Percentiles rank a stretch among this genome's conserved stretches.
Conservation (phyloP, 2,329 filamentous ascomycete species). For the Chaetomiaceae sp. region DNA sequence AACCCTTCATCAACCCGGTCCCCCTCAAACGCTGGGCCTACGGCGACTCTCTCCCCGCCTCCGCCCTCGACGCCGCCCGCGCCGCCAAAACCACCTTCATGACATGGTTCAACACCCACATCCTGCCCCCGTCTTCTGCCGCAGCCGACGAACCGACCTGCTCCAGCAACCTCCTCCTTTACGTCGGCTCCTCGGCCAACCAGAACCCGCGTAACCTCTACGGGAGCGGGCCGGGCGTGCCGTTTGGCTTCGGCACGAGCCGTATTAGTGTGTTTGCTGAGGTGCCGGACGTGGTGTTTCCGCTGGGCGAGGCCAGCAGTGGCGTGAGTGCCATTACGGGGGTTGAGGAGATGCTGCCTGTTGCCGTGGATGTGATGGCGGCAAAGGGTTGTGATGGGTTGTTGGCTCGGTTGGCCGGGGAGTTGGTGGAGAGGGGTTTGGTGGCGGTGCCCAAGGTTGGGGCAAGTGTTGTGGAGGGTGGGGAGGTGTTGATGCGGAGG, state of each 20-base stretch:
- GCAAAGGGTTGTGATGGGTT: conserved; percentile 58
- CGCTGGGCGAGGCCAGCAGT: conserved; percentile 34
- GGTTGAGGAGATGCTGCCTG: conserved; percentile 48
- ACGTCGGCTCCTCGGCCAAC: conserved; percentile 33
- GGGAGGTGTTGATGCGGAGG: conserved; percentile 15
- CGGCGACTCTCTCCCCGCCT: conserved; percentile 29
- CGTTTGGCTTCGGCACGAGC: conserved; percentile 41
- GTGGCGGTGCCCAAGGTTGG: conserved; percentile 42
- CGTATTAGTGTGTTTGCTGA: conserved; percentile 34
- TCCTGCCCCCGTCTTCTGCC: conserved; percentile 33
- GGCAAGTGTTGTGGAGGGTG: conserved; percentile 14
- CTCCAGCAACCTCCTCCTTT: conserved; percentile 45
- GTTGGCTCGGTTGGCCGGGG: conserved; percentile 48
- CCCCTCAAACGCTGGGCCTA: conserved; percentile 35
- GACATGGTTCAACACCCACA: conserved; percentile 41
- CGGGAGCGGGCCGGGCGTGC: conserved; percentile 38
- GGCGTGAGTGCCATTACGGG: conserved; percentile 36
- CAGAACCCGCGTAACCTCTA: conserved; percentile 33
- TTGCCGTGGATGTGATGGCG: conserved; percentile 53
- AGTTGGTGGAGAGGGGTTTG: conserved; percentile 46
- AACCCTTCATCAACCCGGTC: conserved; percentile 35
- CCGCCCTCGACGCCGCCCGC: conserved; percentile 35
- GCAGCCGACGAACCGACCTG: conserved; percentile 37
- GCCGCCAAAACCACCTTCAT: conserved; percentile 47
- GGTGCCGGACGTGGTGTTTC: conserved; percentile 39